phyloP scores from a whole-genome alignment of 2,329 filamentous ascomycete species.

The Fusarium haematococcum region DNA sequence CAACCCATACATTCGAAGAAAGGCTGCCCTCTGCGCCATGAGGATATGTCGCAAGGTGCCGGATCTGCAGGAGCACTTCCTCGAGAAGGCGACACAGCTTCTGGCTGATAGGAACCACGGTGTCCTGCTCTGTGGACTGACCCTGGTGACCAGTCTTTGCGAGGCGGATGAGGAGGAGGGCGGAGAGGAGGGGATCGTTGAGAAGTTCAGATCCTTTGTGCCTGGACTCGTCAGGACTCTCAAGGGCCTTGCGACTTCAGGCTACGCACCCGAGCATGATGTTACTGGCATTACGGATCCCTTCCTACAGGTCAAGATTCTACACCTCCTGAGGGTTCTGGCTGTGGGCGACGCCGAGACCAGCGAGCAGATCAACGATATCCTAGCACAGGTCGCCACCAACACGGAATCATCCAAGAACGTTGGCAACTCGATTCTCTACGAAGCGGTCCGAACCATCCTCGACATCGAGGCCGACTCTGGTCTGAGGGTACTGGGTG shows the following conservation, averaged over 20 bases:
- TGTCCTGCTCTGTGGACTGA: conserved; percentile 91
- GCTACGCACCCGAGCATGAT: conserved; percentile 97
- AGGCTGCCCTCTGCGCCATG: conserved; percentile 99
- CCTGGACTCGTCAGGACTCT: conserved; percentile 88
- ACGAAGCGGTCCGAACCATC: conserved; percentile 96
- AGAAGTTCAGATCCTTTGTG: conserved; percentile 90
- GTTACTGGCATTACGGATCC: conserved; percentile 98
- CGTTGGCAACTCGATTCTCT: conserved; percentile 97
- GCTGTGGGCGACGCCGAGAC: conserved; percentile 87
- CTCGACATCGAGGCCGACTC: conserved; percentile 98
- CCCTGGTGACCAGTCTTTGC: conserved; percentile 90
- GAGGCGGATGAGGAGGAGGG: conserved; percentile 94
- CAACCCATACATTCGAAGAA: conserved; percentile 98
- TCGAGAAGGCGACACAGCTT: conserved; percentile 91
- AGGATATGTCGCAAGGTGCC: conserved; percentile 98
- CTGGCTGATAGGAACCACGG: conserved; percentile 96
- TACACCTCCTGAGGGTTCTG: conserved; percentile 86
- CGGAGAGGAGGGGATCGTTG: conserved; percentile 88
- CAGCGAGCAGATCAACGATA: conserved; percentile 98
- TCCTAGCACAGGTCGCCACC: conserved; percentile 94
- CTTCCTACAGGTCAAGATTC: conserved; percentile 96
- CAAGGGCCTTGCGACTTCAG: conserved; percentile 92
- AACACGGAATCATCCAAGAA: conserved; percentile 99
- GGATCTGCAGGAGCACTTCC: conserved; percentile 95
- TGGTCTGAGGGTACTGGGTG: conserved; percentile 90